Base-by-base conservation (phyloP, 805 yeast genomes). In the Vanderwaltozyma polyspora region DNA sequence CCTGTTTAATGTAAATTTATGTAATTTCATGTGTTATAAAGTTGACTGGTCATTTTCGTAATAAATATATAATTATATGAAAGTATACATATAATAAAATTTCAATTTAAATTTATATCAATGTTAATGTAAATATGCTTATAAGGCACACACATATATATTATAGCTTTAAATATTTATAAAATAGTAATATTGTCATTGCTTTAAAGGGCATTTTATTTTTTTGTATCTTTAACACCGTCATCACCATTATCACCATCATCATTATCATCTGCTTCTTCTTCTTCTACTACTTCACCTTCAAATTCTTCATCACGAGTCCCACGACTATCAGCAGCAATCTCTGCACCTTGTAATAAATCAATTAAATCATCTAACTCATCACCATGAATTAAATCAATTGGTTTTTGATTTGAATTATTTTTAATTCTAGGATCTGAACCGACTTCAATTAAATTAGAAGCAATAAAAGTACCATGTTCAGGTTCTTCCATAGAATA, bases 361-460 rank as follows among this genome's bases (percentile, higher is more conserved):
- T 76, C 75, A 28, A 64, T 63, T 41, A 89, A 65, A 36, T 72
- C 68, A 2, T 66, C 71, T 38, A 75, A 63, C 12, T 76, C 73
- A 16, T 66, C 65, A 7, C 70, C 68, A 19, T 57, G 63, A 12
- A 73, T 77, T 39, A 86, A 64, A 44, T 84, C 85, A 26, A 79
- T 67, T 6, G 97, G 94, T 45, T 72, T 82, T 47, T 78, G 69
- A 17, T 83, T 83, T 26, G 67, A 64, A 25, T 66, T 68, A 51
- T 81, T 81, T 42, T 55, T 67, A 13, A 71, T 52, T 32, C 70
- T 66, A 3, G 93, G 83, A 58, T 87, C 91, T 2, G 91, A 78
- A 3, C 98, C 97, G 19, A 93, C 94, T 49, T 87, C 95, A 27
- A 91, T 63, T 41, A 91, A 68, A 53, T 79, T 80, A 49, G 83